These are phyloP conservation scores for Cubamyces lactineus DNA, from an alignment of 768 basidiomycete species.

Conservation along the genomic window DNA sequence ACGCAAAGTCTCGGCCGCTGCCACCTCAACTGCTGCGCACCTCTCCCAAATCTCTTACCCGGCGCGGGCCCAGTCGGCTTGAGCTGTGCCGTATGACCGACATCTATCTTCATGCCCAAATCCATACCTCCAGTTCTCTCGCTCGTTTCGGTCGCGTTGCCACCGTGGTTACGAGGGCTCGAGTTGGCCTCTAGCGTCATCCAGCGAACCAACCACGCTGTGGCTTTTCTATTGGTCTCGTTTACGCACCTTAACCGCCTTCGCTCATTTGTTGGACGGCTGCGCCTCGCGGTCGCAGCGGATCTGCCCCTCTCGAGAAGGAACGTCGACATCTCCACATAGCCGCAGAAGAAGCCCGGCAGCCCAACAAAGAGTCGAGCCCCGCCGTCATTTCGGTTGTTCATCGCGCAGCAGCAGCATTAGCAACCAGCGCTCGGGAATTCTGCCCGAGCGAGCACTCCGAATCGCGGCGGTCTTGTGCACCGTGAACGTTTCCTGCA, in stretches of 20 bases:
- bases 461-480: neutral
- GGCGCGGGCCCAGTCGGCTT: slow-evolving; percentile 4
- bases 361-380: neutral
- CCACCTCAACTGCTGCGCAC: slow-evolving; percentile 15
- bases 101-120: too few species aligned
- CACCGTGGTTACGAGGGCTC: slow-evolving; percentile 23
- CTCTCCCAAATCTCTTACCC: slow-evolving; percentile 10
- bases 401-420: slow-evolving; percentile 8
- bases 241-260: neutral
- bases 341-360: neutral
- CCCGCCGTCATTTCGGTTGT: slow-evolving; percentile 17
- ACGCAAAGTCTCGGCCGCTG: slow-evolving; percentile 9
- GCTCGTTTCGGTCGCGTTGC: slow-evolving; percentile 7
- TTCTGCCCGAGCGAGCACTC: neutral
- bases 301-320: neutral
- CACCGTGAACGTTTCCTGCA: neutral
- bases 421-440: neutral
- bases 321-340: too few species aligned
- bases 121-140: neutral
- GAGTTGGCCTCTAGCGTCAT: neutral
- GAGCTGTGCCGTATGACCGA: neutral
- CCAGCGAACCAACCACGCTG: too few species aligned
- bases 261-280: neutral
- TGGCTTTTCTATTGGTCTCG: too few species aligned
- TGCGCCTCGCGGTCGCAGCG: neutral